Percentiles rank a stretch among this genome's conserved stretches.
Conservation (phyloP, 257 asterid genomes). For the Petrea volubilis region DNA sequence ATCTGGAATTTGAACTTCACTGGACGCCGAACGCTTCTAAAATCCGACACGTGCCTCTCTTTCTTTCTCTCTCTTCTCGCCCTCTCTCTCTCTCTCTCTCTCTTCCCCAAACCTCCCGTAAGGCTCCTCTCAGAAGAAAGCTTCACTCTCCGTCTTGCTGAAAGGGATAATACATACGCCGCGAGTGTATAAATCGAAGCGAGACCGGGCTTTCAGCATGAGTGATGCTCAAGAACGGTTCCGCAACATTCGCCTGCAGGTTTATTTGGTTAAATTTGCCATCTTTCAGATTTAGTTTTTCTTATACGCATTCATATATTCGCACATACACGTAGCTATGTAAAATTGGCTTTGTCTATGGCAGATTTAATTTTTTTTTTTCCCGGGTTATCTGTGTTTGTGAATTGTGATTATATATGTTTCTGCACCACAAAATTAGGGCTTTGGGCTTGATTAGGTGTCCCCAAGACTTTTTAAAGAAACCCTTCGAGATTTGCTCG, state of each 20-base stretch:
- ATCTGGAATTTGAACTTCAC: slow-evolving; percentile 38
- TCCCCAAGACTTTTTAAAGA: neutral
- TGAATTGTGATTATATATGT: slow-evolving; percentile 13
- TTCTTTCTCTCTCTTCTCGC: too few relatives aligned
- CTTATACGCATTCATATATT: neutral
- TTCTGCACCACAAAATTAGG: slow-evolving; percentile 5
- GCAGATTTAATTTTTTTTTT: neutral
- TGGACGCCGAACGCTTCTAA: slow-evolving; percentile 39
- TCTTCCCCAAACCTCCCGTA: too few relatives aligned
- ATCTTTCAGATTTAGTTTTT: neutral
- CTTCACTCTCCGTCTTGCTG: too few relatives aligned
- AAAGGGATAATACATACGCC: slow-evolving; percentile 17
- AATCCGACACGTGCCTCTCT: slow-evolving; percentile 36
- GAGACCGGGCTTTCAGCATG: slow-evolving; percentile 72
- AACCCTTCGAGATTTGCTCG: neutral
- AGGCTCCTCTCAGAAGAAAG: too few relatives aligned
- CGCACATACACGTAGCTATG: neutral
- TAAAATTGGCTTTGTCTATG: too few relatives aligned
- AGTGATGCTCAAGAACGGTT: slow-evolving; percentile 87
- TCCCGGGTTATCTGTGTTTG: neutral
- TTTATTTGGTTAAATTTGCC: slow-evolving; percentile 14
- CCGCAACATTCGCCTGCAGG: slow-evolving; percentile 82
- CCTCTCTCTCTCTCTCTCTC: too few relatives aligned
- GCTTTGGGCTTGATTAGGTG: slow-evolving; percentile 12
- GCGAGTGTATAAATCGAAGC: slow-evolving; percentile 34